Evolutionary conservation across 2,329 filamentous ascomycete genomes (phyloP), one percentile per base, ranked within the genome.

Genomic region (Pseudocercospora fuligena): DNA sequence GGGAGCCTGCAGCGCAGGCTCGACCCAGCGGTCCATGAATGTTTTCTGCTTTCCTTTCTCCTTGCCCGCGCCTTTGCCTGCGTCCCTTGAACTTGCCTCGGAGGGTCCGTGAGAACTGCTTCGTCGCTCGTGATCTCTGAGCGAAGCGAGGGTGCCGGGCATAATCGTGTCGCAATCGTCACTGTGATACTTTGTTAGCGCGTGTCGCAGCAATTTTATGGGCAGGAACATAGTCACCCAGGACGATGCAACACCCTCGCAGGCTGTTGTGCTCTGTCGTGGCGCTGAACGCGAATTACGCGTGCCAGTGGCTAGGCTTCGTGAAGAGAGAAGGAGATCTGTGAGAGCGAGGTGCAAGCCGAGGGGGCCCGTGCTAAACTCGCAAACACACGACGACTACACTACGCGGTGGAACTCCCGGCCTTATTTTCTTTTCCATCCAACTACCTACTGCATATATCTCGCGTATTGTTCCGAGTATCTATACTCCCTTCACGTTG

Each of bases 1-100:
- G 43, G 69, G 67, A 56, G 84, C 83, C 65, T 85, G 83, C 56
- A 86, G 74, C 43, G 83, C 78, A 58, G 88, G 88, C 78, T 90
- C 88, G 47, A 83, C 78, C 88, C 76, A 79, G 51, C 70, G 67
- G 64, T 75, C 74, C 73, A 74, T 71, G 61, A 70, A 70, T 23
- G 71, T 74, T 71, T 61, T 82, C 79, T 66, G 80, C 61, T 74
- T 74, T 54, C 70, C 73, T 60, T 73, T 78, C 56, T 74, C 78
- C 60, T 60, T 63, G 29, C 64, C 56, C 3, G 77, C 74, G 16
- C 77, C 73, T 79, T 85, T 84, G 75, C 80, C 82, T 47, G 62
- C 63, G 47, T 40, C 65, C 47, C 65, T 64, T 58, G 61, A 46
- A 33, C 25, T 31, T 51, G 43, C 43, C 21, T 67, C 62, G 31